Evolutionary conservation across 2,329 filamentous ascomycete genomes (phyloP), one percentile per base, ranked within the genome.

Genomic region (Stemphylium beticola): DNA sequence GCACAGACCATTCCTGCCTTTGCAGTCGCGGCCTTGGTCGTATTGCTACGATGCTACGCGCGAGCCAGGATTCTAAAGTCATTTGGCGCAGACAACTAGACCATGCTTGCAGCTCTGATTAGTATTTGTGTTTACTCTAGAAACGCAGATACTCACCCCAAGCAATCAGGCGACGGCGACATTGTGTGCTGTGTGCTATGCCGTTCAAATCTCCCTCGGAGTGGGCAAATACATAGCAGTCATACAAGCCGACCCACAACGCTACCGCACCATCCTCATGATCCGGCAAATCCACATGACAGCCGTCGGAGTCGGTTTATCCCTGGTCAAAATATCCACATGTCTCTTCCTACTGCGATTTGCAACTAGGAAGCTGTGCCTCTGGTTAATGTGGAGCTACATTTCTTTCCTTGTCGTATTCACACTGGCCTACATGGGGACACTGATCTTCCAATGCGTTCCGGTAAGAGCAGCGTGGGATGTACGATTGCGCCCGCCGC

Each of bases 81-180:
- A 24, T 72, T 80, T 39, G 81, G 82, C 2, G 60, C 73, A 20
- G 83, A 85, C 71, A 82, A 84, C 62, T 79, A 73, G 53, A 57
- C 78, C 2, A 82, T 83, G 61, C 44, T 78, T 1, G 53, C 68
- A 3, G 76, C 80, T 4, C 72, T 75, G 69, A 72, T 81, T 31
- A 17, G 60, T n/a, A n/a, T n/a, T n/a, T n/a, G n/a, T n/a, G n/a
- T n/a, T n/a, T n/a, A n/a, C n/a, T n/a, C n/a, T n/a, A n/a, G n/a
- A n/a, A n/a, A n/a, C n/a, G n/a, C 22, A 22, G 22, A 4, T 6
- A 6, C 22, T 22, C 22, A 22, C 22, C 22, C 4, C 4, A 22
- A 3, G 22, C 22, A 6, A 3, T 6, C 6, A 22, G 22, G 22
- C 6, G 22, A 6, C 22, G 22, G 22, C 22, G 22, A 22, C 22